A percentile compares a stretch with the other conserved stretches of the same genome.
phyloP scores from a whole-genome alignment of 2,329 filamentous ascomycete genomes.

The Nigrograna mackinnonii region DNA sequence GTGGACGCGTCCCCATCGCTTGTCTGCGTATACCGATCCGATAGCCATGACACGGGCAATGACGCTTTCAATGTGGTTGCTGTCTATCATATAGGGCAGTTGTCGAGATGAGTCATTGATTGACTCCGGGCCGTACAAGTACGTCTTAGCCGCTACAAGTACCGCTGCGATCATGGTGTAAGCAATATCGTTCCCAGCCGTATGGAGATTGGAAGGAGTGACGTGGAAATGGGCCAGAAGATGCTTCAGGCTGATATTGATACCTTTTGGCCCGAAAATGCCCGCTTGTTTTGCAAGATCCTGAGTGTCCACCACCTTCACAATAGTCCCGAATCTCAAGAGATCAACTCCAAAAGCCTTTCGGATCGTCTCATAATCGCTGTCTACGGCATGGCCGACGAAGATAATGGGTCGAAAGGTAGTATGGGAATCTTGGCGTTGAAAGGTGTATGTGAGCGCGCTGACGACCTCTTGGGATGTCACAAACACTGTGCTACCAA shows the following conservation, averaged over 20 bases:
- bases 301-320: slow-evolving; percentile 22
- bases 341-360: slow-evolving; percentile 18
- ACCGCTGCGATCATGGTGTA: slow-evolving; percentile 7
- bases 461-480: slow-evolving; percentile 3
- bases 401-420: slow-evolving; percentile 16
- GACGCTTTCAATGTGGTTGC: too few species aligned
- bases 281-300: slow-evolving; percentile 14
- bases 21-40: too few species aligned
- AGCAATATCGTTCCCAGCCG: slow-evolving; percentile 8
- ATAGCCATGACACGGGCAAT: too few species aligned
- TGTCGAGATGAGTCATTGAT: too few species aligned
- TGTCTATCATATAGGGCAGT: too few species aligned
- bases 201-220: slow-evolving; percentile 1
- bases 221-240: background rate
- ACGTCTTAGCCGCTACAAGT: too few species aligned
- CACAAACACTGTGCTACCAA: slow-evolving; percentile 18
- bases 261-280: background rate
- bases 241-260: slow-evolving; percentile 1
- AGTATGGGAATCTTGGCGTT: background rate
- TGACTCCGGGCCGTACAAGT: too few species aligned
- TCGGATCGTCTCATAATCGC: slow-evolving; percentile 17
- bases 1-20: too few species aligned
- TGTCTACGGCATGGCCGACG: slow-evolving; percentile 21
- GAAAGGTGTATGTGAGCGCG: slow-evolving; percentile 10
- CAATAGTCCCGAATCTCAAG: slow-evolving; percentile 8